Evolutionary conservation across 2,329 filamentous ascomycete genomes (phyloP).

Genomic region (Phaeophleospora eucalypticola): DNA sequence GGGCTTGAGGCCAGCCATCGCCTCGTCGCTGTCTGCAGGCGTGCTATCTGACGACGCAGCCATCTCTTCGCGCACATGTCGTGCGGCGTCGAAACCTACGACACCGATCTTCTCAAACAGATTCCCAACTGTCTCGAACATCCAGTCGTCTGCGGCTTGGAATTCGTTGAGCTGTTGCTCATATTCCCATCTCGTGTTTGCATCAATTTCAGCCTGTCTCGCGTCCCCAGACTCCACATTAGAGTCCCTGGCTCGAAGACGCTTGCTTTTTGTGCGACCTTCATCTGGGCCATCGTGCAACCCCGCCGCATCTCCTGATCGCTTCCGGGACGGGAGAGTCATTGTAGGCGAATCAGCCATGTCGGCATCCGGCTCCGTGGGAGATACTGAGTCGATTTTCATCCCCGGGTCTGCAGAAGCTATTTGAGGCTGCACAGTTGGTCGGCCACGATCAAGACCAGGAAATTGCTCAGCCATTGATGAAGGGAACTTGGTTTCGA

Average conservation of each 20-base stretch:
- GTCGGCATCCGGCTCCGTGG: conserved; percentile 29
- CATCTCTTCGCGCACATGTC: conserved; percentile 29
- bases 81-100: conserved; percentile 31
- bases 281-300: conserved; percentile 56
- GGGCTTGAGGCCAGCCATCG: conserved; percentile 12
- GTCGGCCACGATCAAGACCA: conserved; percentile 27
- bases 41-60: conserved; percentile 8
- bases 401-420: conserved; percentile 26
- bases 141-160: conserved; percentile 53
- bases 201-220: conserved; percentile 33
- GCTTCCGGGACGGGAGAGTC: conserved; percentile 50
- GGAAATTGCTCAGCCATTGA: conserved; percentile 31
- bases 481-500: conserved; percentile 9
- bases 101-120: conserved; percentile 52
- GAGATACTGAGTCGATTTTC: conserved; percentile 8
- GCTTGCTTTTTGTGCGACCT: conserved; percentile 56
- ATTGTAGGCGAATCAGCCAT: conserved; percentile 31
- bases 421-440: conserved; percentile 31
- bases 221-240: conserved; percentile 45
- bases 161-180: conserved; percentile 53
- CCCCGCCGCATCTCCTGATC: conserved; percentile 57
- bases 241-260: conserved; percentile 57
- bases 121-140: conserved; percentile 52
- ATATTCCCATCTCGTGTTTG: conserved; percentile 52
- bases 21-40: conserved; percentile 1